These are phyloP conservation scores for Rhizopogon roseolus DNA, from an alignment of 768 basidiomycete species.

Conservation along the genomic window DNA sequence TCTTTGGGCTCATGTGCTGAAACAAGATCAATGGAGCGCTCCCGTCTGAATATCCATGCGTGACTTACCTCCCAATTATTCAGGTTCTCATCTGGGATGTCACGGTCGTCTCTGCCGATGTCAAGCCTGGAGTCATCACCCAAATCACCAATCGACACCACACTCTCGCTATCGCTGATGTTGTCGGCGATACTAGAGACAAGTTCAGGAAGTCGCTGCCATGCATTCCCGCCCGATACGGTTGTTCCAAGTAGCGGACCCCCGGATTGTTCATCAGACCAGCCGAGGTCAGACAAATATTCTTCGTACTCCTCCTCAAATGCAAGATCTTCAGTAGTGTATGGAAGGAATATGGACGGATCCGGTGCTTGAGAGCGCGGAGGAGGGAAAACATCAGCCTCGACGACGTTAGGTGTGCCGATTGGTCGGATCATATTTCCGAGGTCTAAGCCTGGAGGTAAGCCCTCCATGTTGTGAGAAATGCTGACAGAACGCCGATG, in stretches of 20 bases:
- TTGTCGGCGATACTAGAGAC: conserved; percentile 78
- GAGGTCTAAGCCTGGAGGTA: conserved; percentile 70
- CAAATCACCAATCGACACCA: conserved; percentile 84
- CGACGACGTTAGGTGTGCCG: conserved; percentile 73
- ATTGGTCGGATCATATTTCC: conserved; percentile 69
- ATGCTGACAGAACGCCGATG: conserved; percentile 83
- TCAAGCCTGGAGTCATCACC: conserved; percentile 73
- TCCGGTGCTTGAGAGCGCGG: conserved; percentile 82
- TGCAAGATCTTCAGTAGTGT: conserved; percentile 89
- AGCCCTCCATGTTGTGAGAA: conserved; percentile 75
- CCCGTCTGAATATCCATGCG: neutral
- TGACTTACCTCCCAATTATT: conserved; percentile 92
- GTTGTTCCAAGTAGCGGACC: conserved; percentile 32
- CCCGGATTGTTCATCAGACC: conserved; percentile 52
- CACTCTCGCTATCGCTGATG: conserved; percentile 93
- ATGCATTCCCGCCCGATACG: conserved; percentile 48
- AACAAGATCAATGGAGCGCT: conserved; percentile 3
- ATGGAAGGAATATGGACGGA: conserved; percentile 80
- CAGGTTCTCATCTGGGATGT: conserved; percentile 69
- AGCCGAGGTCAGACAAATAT: conserved; percentile 84
- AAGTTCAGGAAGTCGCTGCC: conserved; percentile 80
- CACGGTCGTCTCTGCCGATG: conserved; percentile 55
- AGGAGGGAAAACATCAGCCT: conserved; percentile 94
- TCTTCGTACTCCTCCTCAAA: conserved; percentile 98
- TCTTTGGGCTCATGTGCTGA: conserved; percentile 95